Base-by-base conservation (phyloP, 2,329 filamentous ascomycete genomes). In the Alternaria arborescens region DNA sequence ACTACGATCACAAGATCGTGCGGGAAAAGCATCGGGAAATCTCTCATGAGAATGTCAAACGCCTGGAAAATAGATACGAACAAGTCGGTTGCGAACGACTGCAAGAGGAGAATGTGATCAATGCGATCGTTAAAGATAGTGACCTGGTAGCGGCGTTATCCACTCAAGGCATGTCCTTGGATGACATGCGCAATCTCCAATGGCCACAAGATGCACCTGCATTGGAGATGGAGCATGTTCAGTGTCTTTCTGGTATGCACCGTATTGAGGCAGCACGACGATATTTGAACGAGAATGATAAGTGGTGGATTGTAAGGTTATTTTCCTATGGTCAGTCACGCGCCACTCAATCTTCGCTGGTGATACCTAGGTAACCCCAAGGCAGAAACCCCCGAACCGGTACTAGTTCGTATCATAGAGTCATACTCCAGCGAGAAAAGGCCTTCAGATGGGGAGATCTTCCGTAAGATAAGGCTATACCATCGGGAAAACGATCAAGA, bases 61-160 rank as follows among this genome's bases (percentile, higher is more conserved):
- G 36, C 11, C 24, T 57, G 5, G 12, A 61, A 43, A 61, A 16
- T 26, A 61, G 50, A 20, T 61, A 53, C 47, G 22, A 53, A 22
- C 26, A 61, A 51, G 47, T 61, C 1, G 52, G 65, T 22, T 67
- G 52, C 50, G 16, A 44, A 52, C 16, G 56, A 18, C 40, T 61
- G 8, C 41, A 69, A 38, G 68, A 70, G 38, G 65, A 70, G 48
- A 70, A 71, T 58, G 59, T 62, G 24, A 66, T 71, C 7, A 62
- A 69, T 51, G 58, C 62, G n/a, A 30, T 65, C 8, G 51, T 71
- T 22, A n/a, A 56, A 10, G 52, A 66, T 36, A 10, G 28, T 28
- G 24, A 62, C 32, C 43, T 71, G 4, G 41, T 58, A 20, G 36
- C 46, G 34, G 61, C 58, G 30, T 22, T 67, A 14, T 51, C 55